Base-by-base conservation (phyloP, 495 filamentous ascomycete species). In the Aspergillus indologenus region DNA sequence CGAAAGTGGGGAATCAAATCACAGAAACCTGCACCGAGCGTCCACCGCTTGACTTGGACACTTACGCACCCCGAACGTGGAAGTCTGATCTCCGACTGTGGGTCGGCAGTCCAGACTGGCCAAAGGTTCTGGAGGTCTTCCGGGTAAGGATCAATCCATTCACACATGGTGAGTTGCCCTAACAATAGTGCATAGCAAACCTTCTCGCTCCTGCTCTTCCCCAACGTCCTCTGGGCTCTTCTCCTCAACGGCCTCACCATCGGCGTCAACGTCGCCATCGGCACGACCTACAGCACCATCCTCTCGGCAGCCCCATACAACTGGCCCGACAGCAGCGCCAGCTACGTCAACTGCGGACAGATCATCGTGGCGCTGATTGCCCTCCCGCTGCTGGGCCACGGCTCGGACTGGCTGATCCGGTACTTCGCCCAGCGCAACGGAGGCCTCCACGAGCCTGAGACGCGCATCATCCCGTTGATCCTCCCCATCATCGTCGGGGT, bases 161-260 rank as follows among this genome's bases (percentile, higher is more conserved):
- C 24, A 12, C 17, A 40, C 8, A 42, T 42, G 17, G n/a, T n/a
- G n/a, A n/a, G n/a, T n/a, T n/a, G n/a, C n/a, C n/a, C n/a, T n/a
- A n/a, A n/a, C n/a, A n/a, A n/a, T n/a, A n/a, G n/a, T n/a, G n/a
- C n/a, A n/a, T 8, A 61, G 54, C 60, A 63, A 59, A 69, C 65
- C 6, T 62, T 64, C 19, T 51, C 64, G 46, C 56, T 71, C 3
- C 60, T 71, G 22, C 31, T 76, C 14, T 75, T 76, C 59, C 76
- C 75, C 0, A 74, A 75, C 43, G 69, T 77, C 18, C 57, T 77
- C 43, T 79, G 75, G 75, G 70, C 69, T 1, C 45, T 73, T 7
- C 55, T 66, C 19, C 58, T 77, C 1, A 73, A 77, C 24, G 75
- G 74, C 0, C 56, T 76, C 14, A 68, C 67, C 2, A 65, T 77